These are phyloP conservation scores for Phlebiopsis flavidoalba DNA, from an alignment of 768 basidiomycete species.

Conservation along the genomic window DNA sequence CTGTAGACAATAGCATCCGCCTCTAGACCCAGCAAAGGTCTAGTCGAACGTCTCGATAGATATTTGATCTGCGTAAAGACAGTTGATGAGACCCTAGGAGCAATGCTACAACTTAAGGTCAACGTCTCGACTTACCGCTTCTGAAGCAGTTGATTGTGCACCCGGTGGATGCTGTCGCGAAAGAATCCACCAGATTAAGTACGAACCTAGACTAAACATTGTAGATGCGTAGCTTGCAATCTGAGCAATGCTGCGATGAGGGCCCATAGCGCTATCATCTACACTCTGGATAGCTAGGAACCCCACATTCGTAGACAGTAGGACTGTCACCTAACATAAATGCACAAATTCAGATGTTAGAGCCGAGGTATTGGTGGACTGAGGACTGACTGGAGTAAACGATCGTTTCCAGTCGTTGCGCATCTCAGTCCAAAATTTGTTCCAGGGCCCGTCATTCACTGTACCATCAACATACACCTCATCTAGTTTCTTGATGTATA, in stretches of 20 bases:
- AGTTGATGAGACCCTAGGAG: not conserved
- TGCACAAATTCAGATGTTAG: not conserved
- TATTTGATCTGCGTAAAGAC: constrained; percentile 12
- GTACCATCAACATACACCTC: constrained; percentile 45
- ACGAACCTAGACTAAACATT: constrained; percentile 35
- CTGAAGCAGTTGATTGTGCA: constrained; percentile 22
- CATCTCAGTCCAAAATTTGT: constrained; percentile 37
- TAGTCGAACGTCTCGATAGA: constrained; percentile 14
- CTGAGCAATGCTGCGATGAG: constrained; percentile 25
- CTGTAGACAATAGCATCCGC: constrained; percentile 4
- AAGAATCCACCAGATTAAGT: constrained; percentile 39
- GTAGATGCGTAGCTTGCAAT: constrained; percentile 41
- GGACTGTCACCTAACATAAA: constrained; percentile 44
- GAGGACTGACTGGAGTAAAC: constrained; percentile 32
- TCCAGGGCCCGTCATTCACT: constrained; percentile 38
- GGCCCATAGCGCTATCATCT: constrained; percentile 12
- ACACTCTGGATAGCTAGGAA: constrained; percentile 57
- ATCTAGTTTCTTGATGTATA: constrained; percentile 40
- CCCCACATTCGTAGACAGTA: constrained; percentile 54
- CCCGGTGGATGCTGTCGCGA: constrained; percentile 36
- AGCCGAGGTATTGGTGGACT: not conserved
- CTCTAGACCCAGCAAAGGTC: constrained; percentile 25
- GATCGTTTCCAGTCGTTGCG: constrained; percentile 21
- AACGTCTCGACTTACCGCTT: constrained; percentile 28
- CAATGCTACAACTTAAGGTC: not conserved